These are phyloP conservation scores for Bipolaris oryzae DNA, from an alignment of 2,329 filamentous ascomycete species.

Conservation along the genomic window DNA sequence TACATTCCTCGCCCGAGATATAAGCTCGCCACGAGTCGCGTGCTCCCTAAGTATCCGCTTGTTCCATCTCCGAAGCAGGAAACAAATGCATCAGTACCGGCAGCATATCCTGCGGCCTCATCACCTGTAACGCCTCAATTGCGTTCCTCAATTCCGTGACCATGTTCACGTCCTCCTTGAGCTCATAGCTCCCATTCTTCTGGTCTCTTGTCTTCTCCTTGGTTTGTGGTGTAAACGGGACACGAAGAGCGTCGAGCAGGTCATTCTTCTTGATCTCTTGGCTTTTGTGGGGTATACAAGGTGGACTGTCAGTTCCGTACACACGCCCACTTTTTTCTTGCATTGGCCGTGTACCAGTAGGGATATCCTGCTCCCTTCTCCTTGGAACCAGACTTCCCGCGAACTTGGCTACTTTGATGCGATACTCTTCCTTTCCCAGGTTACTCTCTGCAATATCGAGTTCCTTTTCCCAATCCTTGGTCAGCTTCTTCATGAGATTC, in stretches of 20 bases:
- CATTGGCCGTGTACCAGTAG: neutral
- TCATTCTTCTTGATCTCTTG: constrained; percentile 1
- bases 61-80: neutral
- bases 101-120: constrained; percentile 16
- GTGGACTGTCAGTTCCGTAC: neutral
- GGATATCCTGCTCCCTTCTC: constrained; percentile 11
- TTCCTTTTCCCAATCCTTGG: constrained; percentile 17
- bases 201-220: neutral
- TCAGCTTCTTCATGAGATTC: constrained; percentile 17
- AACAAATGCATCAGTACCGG: constrained; percentile 19
- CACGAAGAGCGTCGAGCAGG: constrained; percentile 17
- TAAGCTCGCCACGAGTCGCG: neutral
- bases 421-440: constrained; percentile 13
- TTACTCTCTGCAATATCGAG: constrained; percentile 3
- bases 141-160: constrained; percentile 18
- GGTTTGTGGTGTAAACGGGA: neutral
- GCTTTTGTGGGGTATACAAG: neutral
- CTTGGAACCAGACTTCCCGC: constrained; percentile 24
- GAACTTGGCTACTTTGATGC: constrained; percentile 19
- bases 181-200: neutral
- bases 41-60: neutral
- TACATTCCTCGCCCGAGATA: neutral
- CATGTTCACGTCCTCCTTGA: constrained; percentile 2
- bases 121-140: constrained; percentile 15
- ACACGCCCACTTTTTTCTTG: neutral